Conservation (phyloP, 2,329 filamentous ascomycete genomes). For the Arthrobotrys entomopaga region DNA sequence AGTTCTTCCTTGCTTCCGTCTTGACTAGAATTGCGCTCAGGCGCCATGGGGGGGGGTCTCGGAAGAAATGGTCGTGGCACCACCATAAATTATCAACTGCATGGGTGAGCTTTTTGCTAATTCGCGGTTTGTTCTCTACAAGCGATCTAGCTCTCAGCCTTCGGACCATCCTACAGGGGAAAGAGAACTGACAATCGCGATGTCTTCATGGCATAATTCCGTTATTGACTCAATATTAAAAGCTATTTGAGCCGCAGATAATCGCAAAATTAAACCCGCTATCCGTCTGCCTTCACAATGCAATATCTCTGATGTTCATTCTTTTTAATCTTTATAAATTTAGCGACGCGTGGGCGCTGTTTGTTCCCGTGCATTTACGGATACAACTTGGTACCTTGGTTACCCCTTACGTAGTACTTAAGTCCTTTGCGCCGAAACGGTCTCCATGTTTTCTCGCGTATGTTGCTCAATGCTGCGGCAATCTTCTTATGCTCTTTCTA, state of each 20-base stretch:
- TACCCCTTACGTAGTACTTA: slow-evolving; percentile 1
- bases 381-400: not conserved
- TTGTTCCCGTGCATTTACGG: no score
- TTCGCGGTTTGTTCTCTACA: not conserved
- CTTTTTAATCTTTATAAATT: not conserved
- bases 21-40: slow-evolving; percentile 38
- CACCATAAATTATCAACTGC: slow-evolving; percentile 22
- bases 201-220: slow-evolving; percentile 34
- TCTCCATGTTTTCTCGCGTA: not conserved
- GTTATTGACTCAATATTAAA: slow-evolving; percentile 35
- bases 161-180: slow-evolving; percentile 38
- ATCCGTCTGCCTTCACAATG: slow-evolving; percentile 9
- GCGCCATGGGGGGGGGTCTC: slow-evolving; percentile 44
- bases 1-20: slow-evolving; percentile 33
- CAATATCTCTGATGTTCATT: not conserved
- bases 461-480: slow-evolving; percentile 21
- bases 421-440: slow-evolving; percentile 19
- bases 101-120: slow-evolving; percentile 17
- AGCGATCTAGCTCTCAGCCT: slow-evolving; percentile 2
- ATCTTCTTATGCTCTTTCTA: slow-evolving; percentile 26
- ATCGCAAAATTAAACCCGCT: slow-evolving; percentile 2
- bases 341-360: no score
- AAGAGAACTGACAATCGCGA: slow-evolving; percentile 25
- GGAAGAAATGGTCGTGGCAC: slow-evolving; percentile 54
- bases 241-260: slow-evolving; percentile 32